Conservation (phyloP, 2,329 filamentous ascomycete genomes). For the Byssochlamys sp. region DNA sequence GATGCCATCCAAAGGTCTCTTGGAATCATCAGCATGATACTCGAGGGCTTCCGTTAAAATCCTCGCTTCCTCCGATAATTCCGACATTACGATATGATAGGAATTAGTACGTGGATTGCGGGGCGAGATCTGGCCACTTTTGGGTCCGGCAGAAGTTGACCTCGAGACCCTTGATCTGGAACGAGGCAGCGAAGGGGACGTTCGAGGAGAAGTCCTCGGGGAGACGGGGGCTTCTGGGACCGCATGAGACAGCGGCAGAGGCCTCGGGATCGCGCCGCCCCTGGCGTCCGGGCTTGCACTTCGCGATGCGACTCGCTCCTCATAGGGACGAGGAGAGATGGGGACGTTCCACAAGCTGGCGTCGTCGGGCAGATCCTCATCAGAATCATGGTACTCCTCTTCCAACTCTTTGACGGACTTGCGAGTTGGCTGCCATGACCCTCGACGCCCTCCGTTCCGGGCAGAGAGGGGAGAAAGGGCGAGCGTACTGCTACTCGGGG, state of each 20-base stretch:
- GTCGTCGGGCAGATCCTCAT: slow-evolving; percentile 43
- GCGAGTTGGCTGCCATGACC: slow-evolving; percentile 35
- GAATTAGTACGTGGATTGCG: slow-evolving; percentile 45
- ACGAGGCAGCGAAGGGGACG: slow-evolving; percentile 20
- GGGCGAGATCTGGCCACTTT: slow-evolving; percentile 31
- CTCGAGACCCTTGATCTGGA: slow-evolving; percentile 12
- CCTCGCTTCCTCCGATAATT: slow-evolving; percentile 51
- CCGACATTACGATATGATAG: slow-evolving; percentile 49
- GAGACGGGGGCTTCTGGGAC: slow-evolving; percentile 7
- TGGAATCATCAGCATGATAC: slow-evolving; percentile 44
- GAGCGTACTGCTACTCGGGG: slow-evolving; percentile 14
- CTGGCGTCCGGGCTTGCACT: slow-evolving; percentile 34
- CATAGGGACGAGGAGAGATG: slow-evolving; percentile 36
- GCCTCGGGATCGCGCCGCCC: slow-evolving; percentile 30
- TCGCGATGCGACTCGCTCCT: slow-evolving; percentile 32
- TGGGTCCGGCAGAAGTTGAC: slow-evolving; percentile 32
- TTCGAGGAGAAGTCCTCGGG: slow-evolving; percentile 12
- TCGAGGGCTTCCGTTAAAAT: slow-evolving; percentile 52
- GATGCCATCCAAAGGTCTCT: slow-evolving; percentile 37
- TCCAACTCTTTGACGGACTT: slow-evolving; percentile 41
- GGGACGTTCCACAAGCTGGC: slow-evolving; percentile 43
- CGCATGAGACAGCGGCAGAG: slow-evolving; percentile 35
- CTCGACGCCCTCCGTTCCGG: slow-evolving; percentile 22
- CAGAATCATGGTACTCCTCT: slow-evolving; percentile 42
- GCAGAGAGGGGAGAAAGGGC: slow-evolving; percentile 4